A percentile compares a stretch with the other conserved stretches of the same genome.
Conservation (phyloP, 768 basidiomycete species). For the Pisolithus microcarpus region DNA sequence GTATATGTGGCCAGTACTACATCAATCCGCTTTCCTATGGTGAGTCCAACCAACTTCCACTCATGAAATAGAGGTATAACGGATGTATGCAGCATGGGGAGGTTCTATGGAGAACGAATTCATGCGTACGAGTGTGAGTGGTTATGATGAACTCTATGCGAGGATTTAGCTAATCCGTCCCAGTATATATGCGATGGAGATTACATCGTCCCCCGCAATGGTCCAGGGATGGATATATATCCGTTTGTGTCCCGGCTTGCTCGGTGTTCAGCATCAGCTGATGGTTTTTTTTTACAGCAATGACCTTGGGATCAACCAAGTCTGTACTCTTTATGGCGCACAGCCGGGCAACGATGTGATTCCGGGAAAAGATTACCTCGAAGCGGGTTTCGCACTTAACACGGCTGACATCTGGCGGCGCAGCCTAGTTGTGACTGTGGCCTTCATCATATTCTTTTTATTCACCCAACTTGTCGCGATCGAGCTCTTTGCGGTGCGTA, state of each 20-base stretch:
- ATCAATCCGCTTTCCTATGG: constrained; percentile 73
- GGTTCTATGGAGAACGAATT: constrained; percentile 85
- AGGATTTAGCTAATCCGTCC: not conserved
- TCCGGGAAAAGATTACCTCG: constrained; percentile 55
- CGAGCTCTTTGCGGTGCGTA: constrained; percentile 53
- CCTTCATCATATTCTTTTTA: constrained; percentile 65
- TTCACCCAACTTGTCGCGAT: constrained; percentile 59
- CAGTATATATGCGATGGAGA: constrained; percentile 60
- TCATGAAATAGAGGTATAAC: not conserved
- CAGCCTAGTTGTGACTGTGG: constrained; percentile 65
- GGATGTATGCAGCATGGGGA: constrained; percentile 50
- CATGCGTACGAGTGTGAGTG: constrained; percentile 53
- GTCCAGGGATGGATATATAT: constrained; percentile 47
- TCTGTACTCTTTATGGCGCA: constrained; percentile 71
- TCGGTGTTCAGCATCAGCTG: not conserved
- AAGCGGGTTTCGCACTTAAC: constrained; percentile 44
- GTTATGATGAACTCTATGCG: not conserved
- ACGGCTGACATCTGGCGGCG: constrained; percentile 54
- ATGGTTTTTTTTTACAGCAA: constrained; percentile 32
- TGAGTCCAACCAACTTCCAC: constrained; percentile 16
- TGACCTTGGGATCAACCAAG: constrained; percentile 58
- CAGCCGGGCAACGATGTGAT: constrained; percentile 48
- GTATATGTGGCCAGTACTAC: constrained; percentile 45
- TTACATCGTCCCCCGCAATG: constrained; percentile 61
- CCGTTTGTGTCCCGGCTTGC: constrained; percentile 37